These are phyloP conservation scores for Neonectria coccinea DNA, from an alignment of 2,329 filamentous ascomycete species.

Conservation along the genomic window DNA sequence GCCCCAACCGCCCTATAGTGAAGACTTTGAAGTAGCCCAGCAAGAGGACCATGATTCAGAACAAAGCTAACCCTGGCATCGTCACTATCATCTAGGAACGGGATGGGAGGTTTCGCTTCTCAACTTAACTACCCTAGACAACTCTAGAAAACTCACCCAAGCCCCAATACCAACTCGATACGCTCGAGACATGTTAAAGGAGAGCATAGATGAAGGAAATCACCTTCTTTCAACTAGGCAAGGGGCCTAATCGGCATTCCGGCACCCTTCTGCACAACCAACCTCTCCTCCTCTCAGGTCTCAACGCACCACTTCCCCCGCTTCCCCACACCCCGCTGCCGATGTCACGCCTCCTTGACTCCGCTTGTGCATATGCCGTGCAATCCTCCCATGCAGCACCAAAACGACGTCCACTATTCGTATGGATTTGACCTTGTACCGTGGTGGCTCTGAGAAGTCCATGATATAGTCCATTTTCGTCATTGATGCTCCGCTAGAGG, in stretches of 20 bases:
- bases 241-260: neutral
- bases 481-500: conserved; percentile 4
- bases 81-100: neutral
- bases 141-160: no score
- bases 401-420: neutral
- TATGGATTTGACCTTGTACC: neutral
- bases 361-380: conserved; percentile 23
- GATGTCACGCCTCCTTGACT: conserved; percentile 14
- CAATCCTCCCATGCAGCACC: conserved; percentile 16
- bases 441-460: neutral
- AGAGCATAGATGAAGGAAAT: neutral
- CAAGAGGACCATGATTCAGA: no score
- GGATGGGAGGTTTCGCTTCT: neutral
- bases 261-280: neutral
- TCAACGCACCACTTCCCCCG: conserved; percentile 7
- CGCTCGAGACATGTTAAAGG: neutral
- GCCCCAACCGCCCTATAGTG: neutral
- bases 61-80: neutral
- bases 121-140: neutral
- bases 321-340: conserved; percentile 29
- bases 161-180: neutral
- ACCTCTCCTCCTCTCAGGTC: neutral
- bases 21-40: neutral
- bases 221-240: neutral
- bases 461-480: neutral